Evolutionary conservation across 2,329 filamentous ascomycete genomes (phyloP), one percentile per base, ranked within the genome.

Genomic region (Colletotrichum filicis): DNA sequence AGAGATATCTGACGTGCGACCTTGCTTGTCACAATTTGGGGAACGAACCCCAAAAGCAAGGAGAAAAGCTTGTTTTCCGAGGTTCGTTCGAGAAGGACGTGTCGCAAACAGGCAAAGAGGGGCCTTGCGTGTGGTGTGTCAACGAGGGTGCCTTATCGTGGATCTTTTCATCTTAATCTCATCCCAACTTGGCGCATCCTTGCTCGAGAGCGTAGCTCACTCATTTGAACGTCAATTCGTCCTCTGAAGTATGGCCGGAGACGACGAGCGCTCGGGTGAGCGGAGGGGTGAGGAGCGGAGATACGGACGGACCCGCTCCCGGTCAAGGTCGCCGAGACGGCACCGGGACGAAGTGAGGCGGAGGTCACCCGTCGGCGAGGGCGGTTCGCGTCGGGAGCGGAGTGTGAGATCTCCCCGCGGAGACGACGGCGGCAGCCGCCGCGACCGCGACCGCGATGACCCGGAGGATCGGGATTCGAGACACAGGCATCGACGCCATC

Each of bases 401-500:
- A 58, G 66, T 8, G 7, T 4, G 42, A 49, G 42, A 58, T 49
- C 52, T 12, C 37, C 49, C 22, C 66, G 30, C n/a, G 11, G 35
- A 14, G 58, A 71, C 11, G 52, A 32, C 28, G 49, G 66, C 42
- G 35, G 37, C 32, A 35, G 32, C 11, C 11, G 32, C 37, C 37
- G 37, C 14, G 37, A 42, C 32, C 37, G 37, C 7, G 42, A 46
- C 32, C 37, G 37, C 42, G 42, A 49, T 19, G 42, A 49, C 19
- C 42, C 42, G 7, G 42, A 49, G 7, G 70, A 59, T 19, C 28
- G 37, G 30, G 65, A 62, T 26, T n/a, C 61, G 37, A 63, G 66
- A 19, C 57, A 28, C 12, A 60, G 42, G 8, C 62, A n/a, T 32
- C 75, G 74, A 22, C 79, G 71, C 55, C 76, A 52, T 46, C 61